Evolutionary conservation across 371 early-diverging fungal species (phyloP).

Genomic region (Mucor plumbeus): DNA sequence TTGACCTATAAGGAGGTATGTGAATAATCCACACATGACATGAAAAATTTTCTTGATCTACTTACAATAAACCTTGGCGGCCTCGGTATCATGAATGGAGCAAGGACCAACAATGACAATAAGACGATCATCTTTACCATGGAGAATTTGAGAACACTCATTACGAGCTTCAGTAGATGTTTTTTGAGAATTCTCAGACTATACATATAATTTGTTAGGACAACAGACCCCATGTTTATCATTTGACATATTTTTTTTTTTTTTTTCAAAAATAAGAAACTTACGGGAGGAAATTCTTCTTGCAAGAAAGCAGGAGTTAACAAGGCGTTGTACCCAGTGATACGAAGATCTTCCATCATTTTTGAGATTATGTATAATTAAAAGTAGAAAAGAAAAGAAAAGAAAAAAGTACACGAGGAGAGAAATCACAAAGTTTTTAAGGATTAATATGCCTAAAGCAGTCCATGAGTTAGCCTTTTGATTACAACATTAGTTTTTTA

Average conservation of each 20-base stretch:
- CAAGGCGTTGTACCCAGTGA: conserved; percentile 66
- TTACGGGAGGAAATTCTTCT: conserved; percentile 67
- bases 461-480: conserved; percentile 2
- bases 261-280: not conserved
- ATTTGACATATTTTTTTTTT: not conserved
- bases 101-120: conserved; percentile 94
- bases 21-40: not conserved
- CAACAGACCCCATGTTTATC: not conserved
- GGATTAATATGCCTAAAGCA: conserved; percentile 10
- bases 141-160: conserved; percentile 72
- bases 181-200: conserved; percentile 41
- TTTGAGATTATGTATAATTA: not conserved
- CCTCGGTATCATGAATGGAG: conserved; percentile 85
- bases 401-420: conserved; percentile 5
- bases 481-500: not conserved
- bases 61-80: conserved; percentile 86
- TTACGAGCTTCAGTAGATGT: conserved; percentile 64
- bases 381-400: conserved; percentile 1
- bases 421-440: not conserved
- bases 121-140: conserved; percentile 80
- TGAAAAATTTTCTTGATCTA: not conserved
- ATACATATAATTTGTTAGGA: not conserved
- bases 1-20: conserved; percentile 36
- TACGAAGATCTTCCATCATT: conserved; percentile 67
- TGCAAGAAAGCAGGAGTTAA: conserved; percentile 64